Conservation (phyloP, 495 filamentous ascomycete species). For the Parathielavia appendiculata region DNA sequence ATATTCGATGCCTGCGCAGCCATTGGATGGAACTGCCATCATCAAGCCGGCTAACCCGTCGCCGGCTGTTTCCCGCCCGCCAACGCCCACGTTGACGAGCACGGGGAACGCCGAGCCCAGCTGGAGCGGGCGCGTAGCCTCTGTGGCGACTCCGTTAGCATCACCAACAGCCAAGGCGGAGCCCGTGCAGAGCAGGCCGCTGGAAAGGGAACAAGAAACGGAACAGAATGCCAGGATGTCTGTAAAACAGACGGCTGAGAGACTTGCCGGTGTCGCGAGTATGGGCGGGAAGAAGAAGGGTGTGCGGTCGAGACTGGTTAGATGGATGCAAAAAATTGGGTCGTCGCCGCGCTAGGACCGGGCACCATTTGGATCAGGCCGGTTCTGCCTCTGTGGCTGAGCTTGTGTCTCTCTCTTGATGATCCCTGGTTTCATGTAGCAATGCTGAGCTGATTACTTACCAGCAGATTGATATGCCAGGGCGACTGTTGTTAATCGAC, state of each 20-base stretch:
- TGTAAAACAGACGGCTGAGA: not conserved
- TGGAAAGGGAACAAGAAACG: no score
- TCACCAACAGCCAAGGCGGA: no score
- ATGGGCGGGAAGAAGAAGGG: not conserved
- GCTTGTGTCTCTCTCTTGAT: not conserved
- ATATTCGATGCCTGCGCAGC: slow-evolving; percentile 24
- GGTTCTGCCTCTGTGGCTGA: not conserved
- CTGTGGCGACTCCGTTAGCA: no score
- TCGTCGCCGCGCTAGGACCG: slow-evolving; percentile 2
- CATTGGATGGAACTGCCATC: slow-evolving; percentile 12
- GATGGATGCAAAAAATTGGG: slow-evolving; percentile 26
- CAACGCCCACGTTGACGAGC: slow-evolving; percentile 40
- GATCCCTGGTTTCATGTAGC: not conserved
- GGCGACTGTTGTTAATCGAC: not conserved
- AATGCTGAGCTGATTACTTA: not conserved
- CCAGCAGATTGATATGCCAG: not conserved
- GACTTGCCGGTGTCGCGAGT: not conserved
- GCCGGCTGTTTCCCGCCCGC: slow-evolving; percentile 21
- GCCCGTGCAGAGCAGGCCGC: no score
- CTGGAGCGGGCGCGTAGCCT: no score
- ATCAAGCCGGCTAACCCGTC: slow-evolving; percentile 5
- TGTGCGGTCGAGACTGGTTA: slow-evolving; percentile 15
- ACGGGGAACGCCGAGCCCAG: slow-evolving; percentile 34
- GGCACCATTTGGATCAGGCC: not conserved
- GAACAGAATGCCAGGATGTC: no score